Evolutionary conservation across 257 asterid genomes (phyloP).

Genomic region (Ajuga chamaepitys): DNA sequence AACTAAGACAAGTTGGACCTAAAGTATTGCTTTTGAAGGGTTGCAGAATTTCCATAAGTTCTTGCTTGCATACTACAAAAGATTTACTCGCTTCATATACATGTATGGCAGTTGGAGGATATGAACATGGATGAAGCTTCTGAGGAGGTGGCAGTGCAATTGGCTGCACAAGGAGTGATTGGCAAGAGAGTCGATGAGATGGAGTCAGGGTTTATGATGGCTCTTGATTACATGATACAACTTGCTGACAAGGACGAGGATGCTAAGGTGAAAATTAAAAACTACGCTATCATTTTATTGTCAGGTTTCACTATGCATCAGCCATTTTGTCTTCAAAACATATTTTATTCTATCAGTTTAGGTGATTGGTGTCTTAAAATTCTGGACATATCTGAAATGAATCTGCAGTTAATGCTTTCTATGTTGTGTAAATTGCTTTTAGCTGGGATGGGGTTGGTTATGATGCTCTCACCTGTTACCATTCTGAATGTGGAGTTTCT

Average conservation of each 20-base stretch:
- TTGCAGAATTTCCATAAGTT: not conserved
- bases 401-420: not conserved
- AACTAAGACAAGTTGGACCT: not conserved
- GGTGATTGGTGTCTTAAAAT: not conserved
- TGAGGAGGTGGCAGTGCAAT: constrained; percentile 80
- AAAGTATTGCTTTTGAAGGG: not conserved
- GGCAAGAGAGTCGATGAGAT: constrained; percentile 97
- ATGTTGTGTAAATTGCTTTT: not conserved
- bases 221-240: constrained; percentile 94
- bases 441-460: not conserved
- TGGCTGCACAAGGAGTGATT: constrained; percentile 97
- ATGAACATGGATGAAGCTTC: constrained; percentile 92
- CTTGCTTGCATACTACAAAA: not conserved
- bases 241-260: constrained; percentile 84
- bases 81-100: not conserved
- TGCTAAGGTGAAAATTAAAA: constrained; percentile 44
- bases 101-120: constrained; percentile 66
- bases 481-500: not conserved
- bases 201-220: constrained; percentile 95
- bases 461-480: not conserved
- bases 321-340: not conserved
- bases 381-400: not conserved
- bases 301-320: not conserved
- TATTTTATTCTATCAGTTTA: not conserved
- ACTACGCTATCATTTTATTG: not conserved